Evolutionary conservation across 116 monocot species (phyloP), one percentile per base, ranked within the genome.

Genomic region (Posidonia oceanica): DNA sequence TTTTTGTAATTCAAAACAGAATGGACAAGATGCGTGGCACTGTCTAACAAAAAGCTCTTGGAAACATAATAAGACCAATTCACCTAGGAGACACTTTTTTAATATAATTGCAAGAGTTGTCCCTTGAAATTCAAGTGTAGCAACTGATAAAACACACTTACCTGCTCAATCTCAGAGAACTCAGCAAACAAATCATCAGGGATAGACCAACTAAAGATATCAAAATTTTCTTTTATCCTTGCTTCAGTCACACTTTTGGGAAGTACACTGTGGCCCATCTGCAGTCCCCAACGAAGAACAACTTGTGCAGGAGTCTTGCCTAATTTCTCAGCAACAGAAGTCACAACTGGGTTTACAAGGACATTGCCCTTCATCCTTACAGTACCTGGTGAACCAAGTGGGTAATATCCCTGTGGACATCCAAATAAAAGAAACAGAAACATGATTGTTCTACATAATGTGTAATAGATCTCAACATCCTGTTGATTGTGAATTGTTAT

Each of bases 261-360:
- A 52, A 94, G 67, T 29, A 95, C 86, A 59, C 80, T 88, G 37
- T 88, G 84, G 1, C 95, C 91, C 80, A 81, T 70, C 36, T 95
- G 88, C 10, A 95, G 42, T 5, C 96, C 96, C 91, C 96, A 96
- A 3, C 89, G 82, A 3, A 96, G 78, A 52, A 76, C 80, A 61
- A 96, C 83, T 71, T 96, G 91, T 3, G 91, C 91, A n/a, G 91
- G 81, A 55, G 84, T 80, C 75, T 79, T 96, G 11, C 81, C 83
- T 57, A 88, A 36, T 71, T 81, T 81, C 64, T 90, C 82, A 29
- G 90, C 88, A 66, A 90, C 63, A 69, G 73, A 69, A 10, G 16
- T 75, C 21, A 94, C 54, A 38, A 79, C 57, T 55, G 85, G 84
- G 18, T 91, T 73, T 39, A 11, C 44, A 29, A 86, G 82, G 36